Percentiles rank a stretch among this genome's conserved stretches.
These are phyloP conservation scores for Cyberlindnera misumaiensis DNA, from an alignment of 805 yeast genomes.

Conservation along the genomic window DNA sequence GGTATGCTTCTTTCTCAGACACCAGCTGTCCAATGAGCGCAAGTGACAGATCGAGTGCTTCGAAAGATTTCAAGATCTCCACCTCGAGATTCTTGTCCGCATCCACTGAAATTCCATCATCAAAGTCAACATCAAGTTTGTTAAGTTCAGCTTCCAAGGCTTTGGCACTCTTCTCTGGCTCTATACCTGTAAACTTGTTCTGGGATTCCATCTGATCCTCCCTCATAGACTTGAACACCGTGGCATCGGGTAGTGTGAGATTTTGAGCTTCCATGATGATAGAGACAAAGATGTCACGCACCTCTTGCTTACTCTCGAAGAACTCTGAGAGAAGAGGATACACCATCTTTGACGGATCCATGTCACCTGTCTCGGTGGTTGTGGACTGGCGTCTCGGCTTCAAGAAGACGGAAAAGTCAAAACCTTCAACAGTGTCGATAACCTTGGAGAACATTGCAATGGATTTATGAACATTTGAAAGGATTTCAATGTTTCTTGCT, in stretches of 20 bases:
- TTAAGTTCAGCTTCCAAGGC: slow-evolving; percentile 40
- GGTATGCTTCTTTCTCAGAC: slow-evolving; percentile 62
- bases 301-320: slow-evolving; percentile 62
- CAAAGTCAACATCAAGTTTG: slow-evolving; percentile 37
- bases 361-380: slow-evolving; percentile 1
- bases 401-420: slow-evolving; percentile 51
- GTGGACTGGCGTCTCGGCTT: slow-evolving; percentile 11
- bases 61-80: slow-evolving; percentile 28
- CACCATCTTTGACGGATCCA: slow-evolving; percentile 22
- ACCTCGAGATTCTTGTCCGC: slow-evolving; percentile 24
- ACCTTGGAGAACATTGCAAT: slow-evolving; percentile 42
- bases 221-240: slow-evolving; percentile 57
- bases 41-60: slow-evolving; percentile 29
- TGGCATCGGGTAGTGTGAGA: slow-evolving; percentile 67
- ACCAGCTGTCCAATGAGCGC: slow-evolving; percentile 49
- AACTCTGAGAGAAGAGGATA: slow-evolving; percentile 53
- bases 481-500: slow-evolving; percentile 44
- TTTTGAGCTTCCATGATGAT: slow-evolving; percentile 64
- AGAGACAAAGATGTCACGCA: slow-evolving; percentile 54
- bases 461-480: slow-evolving; percentile 46
- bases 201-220: slow-evolving; percentile 36
- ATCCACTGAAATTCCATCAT: slow-evolving; percentile 29
- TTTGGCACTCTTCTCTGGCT: slow-evolving; percentile 44
- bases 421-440: slow-evolving; percentile 49
- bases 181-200: slow-evolving; percentile 28